These are phyloP conservation scores for Nidularia sp. DNA, from an alignment of 768 basidiomycete genomes.

Conservation along the genomic window DNA sequence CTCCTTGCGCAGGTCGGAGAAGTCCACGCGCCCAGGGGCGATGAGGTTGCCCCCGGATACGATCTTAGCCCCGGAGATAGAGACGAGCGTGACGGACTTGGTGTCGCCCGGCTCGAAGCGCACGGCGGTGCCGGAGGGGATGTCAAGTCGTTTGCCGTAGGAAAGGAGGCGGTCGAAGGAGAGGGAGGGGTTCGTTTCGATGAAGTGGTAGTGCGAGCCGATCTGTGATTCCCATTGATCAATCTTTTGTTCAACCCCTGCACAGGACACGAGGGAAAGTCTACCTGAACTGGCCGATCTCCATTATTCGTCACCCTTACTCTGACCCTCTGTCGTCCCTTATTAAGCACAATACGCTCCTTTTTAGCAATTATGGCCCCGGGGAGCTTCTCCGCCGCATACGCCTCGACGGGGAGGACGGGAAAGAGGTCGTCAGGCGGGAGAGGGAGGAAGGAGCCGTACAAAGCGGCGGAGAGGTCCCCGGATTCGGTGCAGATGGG, in stretches of 20 bases:
- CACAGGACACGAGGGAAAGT: constrained; percentile 4
- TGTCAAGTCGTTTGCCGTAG: constrained; percentile 86
- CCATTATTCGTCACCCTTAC: constrained; percentile 86
- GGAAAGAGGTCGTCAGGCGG: constrained; percentile 70
- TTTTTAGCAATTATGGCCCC: constrained; percentile 72
- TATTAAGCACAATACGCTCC: constrained; percentile 66
- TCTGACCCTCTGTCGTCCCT: constrained; percentile 61
- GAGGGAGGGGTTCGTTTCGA: constrained; percentile 81
- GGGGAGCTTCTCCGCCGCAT: constrained; percentile 53
- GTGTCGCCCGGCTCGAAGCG: constrained; percentile 93
- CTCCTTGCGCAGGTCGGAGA: constrained; percentile 26
- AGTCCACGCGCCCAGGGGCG: constrained; percentile 52
- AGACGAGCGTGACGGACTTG: constrained; percentile 79
- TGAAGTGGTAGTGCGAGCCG: constrained; percentile 93
- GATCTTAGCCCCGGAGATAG: constrained; percentile 66
- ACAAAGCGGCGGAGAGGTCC: constrained; percentile 79
- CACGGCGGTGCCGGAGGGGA: constrained; percentile 91
- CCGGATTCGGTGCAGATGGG: constrained; percentile 86
- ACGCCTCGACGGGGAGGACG: constrained; percentile 38
- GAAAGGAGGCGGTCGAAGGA: constrained; percentile 79
- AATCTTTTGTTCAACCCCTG: background rate
- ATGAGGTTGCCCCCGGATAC: constrained; percentile 80
- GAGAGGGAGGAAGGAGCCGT: constrained; percentile 88
- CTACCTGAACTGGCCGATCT: constrained; percentile 88
- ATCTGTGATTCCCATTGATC: constrained; percentile 39